Percentiles rank a stretch among this genome's conserved stretches.
Evolutionary conservation across 164 flowering plant genomes (phyloP).

Genomic region (Hamamelis virginiana): DNA sequence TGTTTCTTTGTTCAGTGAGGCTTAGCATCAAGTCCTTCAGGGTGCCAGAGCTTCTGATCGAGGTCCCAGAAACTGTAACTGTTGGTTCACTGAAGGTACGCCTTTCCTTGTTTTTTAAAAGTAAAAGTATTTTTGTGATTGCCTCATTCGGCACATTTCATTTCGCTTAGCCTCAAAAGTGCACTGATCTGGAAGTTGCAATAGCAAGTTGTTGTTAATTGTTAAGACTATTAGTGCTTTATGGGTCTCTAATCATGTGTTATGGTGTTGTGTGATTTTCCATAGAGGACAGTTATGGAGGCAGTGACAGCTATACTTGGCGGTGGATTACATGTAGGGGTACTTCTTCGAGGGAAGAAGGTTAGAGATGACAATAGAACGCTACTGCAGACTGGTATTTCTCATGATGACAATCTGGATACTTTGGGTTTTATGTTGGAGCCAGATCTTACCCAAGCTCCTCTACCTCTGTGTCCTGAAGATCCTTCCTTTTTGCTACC

Average conservation of each 20-base stretch:
- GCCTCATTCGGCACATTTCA: too few relatives aligned
- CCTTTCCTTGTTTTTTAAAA: background rate
- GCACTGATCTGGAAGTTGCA: too few relatives aligned
- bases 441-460: constrained; percentile 42
- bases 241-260: background rate
- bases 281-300: constrained; percentile 81
- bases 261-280: constrained; percentile 7
- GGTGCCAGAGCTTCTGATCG: constrained; percentile 47
- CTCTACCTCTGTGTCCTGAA: constrained; percentile 34
- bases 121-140: too few relatives aligned
- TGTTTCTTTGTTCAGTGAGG: constrained; percentile 35
- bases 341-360: constrained; percentile 75
- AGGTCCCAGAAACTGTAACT: constrained; percentile 47
- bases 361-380: constrained; percentile 79
- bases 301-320: constrained; percentile 79
- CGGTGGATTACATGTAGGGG: constrained; percentile 69
- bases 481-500: constrained; percentile 31
- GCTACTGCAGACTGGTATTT: constrained; percentile 71
- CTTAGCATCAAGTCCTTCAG: constrained; percentile 45
- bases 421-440: constrained; percentile 75
- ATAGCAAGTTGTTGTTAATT: too few relatives aligned
- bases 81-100: constrained; percentile 46
- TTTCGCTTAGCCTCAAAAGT: too few relatives aligned
- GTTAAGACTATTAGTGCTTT: background rate
- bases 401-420: constrained; percentile 53